phyloP scores from a whole-genome alignment of 2,329 filamentous ascomycete species.

The Cercospora sp. region DNA sequence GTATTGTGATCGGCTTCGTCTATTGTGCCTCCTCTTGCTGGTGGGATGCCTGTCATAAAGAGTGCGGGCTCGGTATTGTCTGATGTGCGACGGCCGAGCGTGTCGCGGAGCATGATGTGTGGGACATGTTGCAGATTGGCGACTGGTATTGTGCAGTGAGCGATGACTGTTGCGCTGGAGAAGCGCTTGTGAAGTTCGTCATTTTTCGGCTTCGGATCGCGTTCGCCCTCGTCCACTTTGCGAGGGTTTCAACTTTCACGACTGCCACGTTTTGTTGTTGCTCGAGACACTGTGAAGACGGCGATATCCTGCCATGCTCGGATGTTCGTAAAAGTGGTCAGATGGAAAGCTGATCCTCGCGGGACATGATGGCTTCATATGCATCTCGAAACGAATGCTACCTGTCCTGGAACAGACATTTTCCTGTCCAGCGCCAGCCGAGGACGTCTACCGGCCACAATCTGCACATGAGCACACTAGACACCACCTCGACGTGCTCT shows the following conservation, averaged over 20 bases:
- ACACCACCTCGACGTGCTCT: not conserved
- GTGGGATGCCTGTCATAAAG: conserved; percentile 26
- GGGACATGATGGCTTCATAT: not conserved
- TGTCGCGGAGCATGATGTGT: conserved; percentile 34
- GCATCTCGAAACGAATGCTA: conserved; percentile 4
- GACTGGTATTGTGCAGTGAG: not conserved
- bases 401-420: not conserved
- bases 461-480: not conserved
- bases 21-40: conserved; percentile 9
- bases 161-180: not conserved
- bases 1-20: not conserved
- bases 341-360: not conserved
- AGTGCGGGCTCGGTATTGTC: conserved; percentile 16
- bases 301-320: not conserved
- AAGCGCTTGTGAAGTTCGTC: conserved; percentile 1
- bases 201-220: conserved; percentile 7
- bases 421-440: not conserved
- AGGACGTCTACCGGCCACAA: not conserved
- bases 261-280: not conserved
- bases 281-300: no score
- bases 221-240: not conserved
- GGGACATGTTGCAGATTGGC: not conserved
- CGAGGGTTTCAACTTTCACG: not conserved
- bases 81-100: conserved; percentile 25
- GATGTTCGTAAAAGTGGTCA: not conserved